Percentiles rank a stretch among this genome's conserved stretches.
Conservation (phyloP, 2,329 filamentous ascomycete genomes). For the Fusarium praegraminearum region DNA sequence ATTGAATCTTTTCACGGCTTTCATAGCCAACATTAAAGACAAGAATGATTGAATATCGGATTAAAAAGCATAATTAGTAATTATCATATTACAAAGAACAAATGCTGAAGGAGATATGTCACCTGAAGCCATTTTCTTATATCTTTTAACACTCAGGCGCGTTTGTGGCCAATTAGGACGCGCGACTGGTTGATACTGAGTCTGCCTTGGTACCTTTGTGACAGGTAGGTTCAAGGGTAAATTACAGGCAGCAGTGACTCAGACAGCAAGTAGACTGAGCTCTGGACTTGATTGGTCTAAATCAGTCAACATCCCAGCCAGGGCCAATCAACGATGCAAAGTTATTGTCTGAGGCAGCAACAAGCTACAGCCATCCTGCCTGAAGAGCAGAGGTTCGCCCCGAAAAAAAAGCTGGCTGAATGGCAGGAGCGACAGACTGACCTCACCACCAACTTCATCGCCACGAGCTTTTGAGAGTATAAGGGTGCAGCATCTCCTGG, state of each 20-base stretch:
- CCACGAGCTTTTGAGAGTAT: conserved; percentile 46
- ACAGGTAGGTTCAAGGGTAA: conserved; percentile 47
- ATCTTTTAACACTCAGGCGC: background rate
- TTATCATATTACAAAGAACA: background rate
- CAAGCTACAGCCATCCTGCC: conserved; percentile 35
- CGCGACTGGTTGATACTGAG: conserved; percentile 26
- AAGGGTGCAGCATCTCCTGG: conserved; percentile 47
- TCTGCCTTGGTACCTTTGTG: conserved; percentile 48
- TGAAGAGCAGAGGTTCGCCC: conserved; percentile 38
- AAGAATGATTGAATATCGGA: background rate
- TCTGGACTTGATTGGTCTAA: conserved; percentile 47
- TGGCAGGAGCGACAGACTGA: conserved; percentile 40
- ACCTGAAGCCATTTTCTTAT: conserved; percentile 1
- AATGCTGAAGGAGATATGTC: background rate
- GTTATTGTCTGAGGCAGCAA: conserved; percentile 55
- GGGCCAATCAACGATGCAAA: conserved; percentile 49
- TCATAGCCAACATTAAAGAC: background rate
- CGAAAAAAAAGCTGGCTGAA: conserved; percentile 52
- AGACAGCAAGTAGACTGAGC: conserved; percentile 36
- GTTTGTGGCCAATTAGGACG: conserved; percentile 32
- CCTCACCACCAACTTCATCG: conserved; percentile 46
- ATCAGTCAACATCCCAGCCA: conserved; percentile 42
- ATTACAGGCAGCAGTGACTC: conserved; percentile 50
- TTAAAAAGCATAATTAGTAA: conserved; percentile 4
- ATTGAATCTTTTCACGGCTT: background rate